Conservation (phyloP, 257 asterid genomes). For the Nicotiana tabacum region DNA sequence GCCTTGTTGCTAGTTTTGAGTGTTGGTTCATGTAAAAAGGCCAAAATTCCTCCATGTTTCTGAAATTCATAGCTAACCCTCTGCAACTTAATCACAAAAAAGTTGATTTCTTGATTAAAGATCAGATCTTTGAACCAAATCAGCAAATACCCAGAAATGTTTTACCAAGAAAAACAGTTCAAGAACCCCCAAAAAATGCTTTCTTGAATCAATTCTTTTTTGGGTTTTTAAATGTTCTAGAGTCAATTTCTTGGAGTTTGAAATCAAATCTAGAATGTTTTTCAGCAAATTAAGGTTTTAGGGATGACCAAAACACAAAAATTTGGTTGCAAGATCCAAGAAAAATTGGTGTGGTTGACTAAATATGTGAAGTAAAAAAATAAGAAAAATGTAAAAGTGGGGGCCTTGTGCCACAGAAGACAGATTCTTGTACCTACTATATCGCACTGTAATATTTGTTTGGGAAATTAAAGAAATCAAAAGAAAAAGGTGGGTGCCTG, state of each 20-base stretch:
- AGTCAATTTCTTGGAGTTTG: slow-evolving; percentile 1
- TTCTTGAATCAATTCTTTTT: background rate
- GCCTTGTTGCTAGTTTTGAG: slow-evolving; percentile 74
- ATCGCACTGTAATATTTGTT: background rate
- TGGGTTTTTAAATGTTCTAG: background rate
- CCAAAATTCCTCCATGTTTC: slow-evolving; percentile 97
- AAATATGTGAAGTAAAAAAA: background rate
- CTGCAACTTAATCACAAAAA: background rate
- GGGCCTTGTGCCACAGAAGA: background rate
- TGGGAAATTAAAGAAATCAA: background rate
- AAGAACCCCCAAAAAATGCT: background rate
- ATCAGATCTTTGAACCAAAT: background rate
- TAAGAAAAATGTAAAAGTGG: background rate
- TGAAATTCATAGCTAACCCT: slow-evolving; percentile 51
- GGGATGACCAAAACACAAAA: background rate
- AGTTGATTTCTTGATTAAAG: background rate
- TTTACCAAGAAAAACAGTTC: slow-evolving; percentile 7
- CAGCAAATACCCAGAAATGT: background rate
- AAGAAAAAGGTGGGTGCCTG: background rate
- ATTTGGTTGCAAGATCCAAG: slow-evolving; percentile 1
- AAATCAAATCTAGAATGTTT: background rate
- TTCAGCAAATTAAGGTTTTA: background rate
- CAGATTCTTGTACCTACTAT: background rate
- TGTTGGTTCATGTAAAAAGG: slow-evolving; percentile 87
- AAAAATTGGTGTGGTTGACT: slow-evolving; percentile 9